Evolutionary conservation across 1,139 yeast genomes (phyloP), one percentile per base, ranked within the genome.

Genomic region (Yamadazyma dushanensis): DNA sequence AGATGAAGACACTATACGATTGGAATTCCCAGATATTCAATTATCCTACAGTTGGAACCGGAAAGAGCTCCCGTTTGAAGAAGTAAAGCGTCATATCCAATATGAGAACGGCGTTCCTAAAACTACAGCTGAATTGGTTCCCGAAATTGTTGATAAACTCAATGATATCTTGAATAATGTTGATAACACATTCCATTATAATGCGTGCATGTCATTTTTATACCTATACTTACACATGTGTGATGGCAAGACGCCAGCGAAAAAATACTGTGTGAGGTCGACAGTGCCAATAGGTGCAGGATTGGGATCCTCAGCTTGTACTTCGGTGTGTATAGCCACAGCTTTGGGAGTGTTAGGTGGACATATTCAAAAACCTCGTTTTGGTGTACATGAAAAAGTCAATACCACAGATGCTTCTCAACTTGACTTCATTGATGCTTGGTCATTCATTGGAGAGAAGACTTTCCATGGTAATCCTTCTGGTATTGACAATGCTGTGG

Each of bases 221-320:
- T 92, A 90, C 59, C 62, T 92, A 31, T 87, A 81, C 54, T 57
- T 78, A 34, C 74, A 75, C 36, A 59, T 89, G 35, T 79, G 90
- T 50, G 47, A 57, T 5, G 64, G 66, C 7, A 51, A 59, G 0
- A 61, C 69, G 1, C 69, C 70, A 1, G 86, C 86, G 2, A 56
- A 70, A 45, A 70, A 70, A 18, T 88, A 83, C 57, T 70, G 79
- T 5, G 79, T 88, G 17, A 74, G 92, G 39, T 86, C 96, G 1
- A 82, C 95, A 0, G 67, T 90, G 36, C 98, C 99, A 0, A 85
- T 92, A 36, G 97, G 99, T 19, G 97, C 98, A 1, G 99, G 99
- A 0, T 70, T 92, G 34, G 99, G 99, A 0, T 87, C 96, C 1
- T 86, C 96, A 34, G 98, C 97, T 1, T 81, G 96, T 2, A 78